Evolutionary conservation across 306 rosid species (phyloP).

Genomic region (Vigna trinervia): DNA sequence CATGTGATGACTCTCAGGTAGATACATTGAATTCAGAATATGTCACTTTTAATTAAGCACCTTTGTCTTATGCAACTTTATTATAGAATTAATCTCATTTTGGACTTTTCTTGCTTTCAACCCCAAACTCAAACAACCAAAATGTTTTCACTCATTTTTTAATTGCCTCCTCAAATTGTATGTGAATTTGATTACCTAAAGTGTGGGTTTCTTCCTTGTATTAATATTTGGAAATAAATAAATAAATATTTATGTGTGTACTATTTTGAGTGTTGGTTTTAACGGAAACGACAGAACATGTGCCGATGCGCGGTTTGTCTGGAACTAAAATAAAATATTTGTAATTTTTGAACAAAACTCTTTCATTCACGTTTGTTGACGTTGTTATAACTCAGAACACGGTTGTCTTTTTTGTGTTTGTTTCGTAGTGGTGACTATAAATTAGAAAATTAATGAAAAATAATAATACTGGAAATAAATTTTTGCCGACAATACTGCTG

Average conservation of each 20-base stretch:
- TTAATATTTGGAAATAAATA: background rate
- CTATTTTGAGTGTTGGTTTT: background rate
- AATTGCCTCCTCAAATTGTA: background rate
- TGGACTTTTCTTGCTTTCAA: conserved; percentile 3
- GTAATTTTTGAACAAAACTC: background rate
- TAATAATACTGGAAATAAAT: background rate
- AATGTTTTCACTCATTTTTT: background rate
- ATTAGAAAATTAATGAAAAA: background rate
- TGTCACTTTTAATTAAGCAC: background rate
- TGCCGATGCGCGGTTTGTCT: conserved; percentile 18
- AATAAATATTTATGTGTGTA: background rate
- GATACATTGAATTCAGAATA: conserved; percentile 18
- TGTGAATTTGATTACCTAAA: background rate
- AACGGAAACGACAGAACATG: conserved; percentile 2
- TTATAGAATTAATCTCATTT: background rate
- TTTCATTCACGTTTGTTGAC: conserved; percentile 7
- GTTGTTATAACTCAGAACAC: background rate
- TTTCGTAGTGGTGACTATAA: background rate
- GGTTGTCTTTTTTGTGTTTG: background rate
- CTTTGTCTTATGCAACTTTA: conserved; percentile 4
- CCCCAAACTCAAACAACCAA: background rate
- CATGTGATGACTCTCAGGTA: conserved; percentile 7
- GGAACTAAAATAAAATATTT: background rate
- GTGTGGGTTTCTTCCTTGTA: background rate
- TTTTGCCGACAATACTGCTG: background rate